Evolutionary conservation across 2,329 filamentous ascomycete species (phyloP).

Genomic region (Aspergillus sp.): DNA sequence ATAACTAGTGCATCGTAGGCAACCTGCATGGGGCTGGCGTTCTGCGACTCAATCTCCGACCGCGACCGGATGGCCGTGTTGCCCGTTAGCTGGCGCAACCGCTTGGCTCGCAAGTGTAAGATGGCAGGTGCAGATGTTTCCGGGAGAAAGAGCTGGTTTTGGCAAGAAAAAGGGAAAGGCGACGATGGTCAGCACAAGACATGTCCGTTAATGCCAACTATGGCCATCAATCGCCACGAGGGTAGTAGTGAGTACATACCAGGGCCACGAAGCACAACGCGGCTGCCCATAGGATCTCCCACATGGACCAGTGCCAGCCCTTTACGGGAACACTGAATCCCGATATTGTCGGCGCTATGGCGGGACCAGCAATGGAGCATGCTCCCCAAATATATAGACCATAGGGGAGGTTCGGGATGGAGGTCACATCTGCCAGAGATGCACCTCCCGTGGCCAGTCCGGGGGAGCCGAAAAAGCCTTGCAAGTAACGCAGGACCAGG

Average conservation of each 20-base stretch:
- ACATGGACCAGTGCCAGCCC: slow-evolving; percentile 2
- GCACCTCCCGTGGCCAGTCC: slow-evolving; percentile 11
- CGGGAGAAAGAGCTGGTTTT: slow-evolving; percentile 15
- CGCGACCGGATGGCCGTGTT: neutral
- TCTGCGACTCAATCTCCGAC: neutral
- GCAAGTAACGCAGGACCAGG: slow-evolving; percentile 64
- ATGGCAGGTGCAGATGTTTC: slow-evolving; percentile 21
- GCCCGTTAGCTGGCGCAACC: slow-evolving; percentile 3
- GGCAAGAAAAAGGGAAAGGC: neutral
- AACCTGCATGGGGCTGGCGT: neutral
- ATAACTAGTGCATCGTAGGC: neutral
- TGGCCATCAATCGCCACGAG: too few species aligned
- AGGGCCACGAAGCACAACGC: neutral
- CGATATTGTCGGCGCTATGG: neutral
- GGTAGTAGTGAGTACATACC: neutral
- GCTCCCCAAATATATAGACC: slow-evolving; percentile 3
- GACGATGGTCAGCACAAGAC: neutral
- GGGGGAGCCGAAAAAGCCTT: slow-evolving; percentile 57
- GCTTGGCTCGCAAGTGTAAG: slow-evolving; percentile 12
- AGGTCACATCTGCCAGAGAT: neutral
- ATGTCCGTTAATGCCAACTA: too few species aligned
- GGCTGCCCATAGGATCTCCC: slow-evolving; percentile 1
- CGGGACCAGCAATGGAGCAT: neutral
- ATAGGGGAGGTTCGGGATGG: slow-evolving; percentile 12
- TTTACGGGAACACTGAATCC: neutral